Conservation (phyloP, 2,329 filamentous ascomycete genomes). For the Pyrenophora tritici-repentis region DNA sequence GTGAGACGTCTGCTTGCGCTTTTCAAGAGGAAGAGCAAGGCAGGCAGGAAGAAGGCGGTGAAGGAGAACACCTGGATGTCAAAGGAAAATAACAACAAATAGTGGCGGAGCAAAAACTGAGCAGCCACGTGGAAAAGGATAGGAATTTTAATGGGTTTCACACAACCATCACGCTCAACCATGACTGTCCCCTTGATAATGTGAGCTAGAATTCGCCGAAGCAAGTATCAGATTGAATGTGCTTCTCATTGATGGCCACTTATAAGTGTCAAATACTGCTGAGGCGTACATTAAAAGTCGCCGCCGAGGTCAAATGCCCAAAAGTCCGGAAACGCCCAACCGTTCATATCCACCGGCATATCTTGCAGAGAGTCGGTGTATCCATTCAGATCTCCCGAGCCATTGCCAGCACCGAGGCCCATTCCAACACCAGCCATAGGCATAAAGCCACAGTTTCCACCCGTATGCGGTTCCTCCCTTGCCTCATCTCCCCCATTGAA, state of each 20-base stretch:
- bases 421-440: constrained; percentile 14
- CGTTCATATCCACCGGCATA: constrained; percentile 35
- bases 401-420: constrained; percentile 1
- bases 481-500: constrained; percentile 3
- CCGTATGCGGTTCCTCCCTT: background rate
- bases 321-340: constrained; percentile 44
- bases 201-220: no score
- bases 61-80: background rate
- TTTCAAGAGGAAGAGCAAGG: background rate
- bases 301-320: constrained; percentile 43
- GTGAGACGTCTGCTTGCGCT: no score
- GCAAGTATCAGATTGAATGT: no score
- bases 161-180: no score
- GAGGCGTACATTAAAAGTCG: constrained; percentile 24
- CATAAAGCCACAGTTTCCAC: constrained; percentile 9
- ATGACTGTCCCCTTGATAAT: no score
- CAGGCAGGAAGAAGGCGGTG: background rate
- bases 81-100: no score
- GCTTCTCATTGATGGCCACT: no score
- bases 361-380: constrained; percentile 33
- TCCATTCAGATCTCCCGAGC: constrained; percentile 12
- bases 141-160: no score
- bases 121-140: no score
- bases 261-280: background rate
- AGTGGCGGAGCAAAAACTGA: no score